Conservation (phyloP, 768 basidiomycete species). For the Cystobasidium tubakii region DNA sequence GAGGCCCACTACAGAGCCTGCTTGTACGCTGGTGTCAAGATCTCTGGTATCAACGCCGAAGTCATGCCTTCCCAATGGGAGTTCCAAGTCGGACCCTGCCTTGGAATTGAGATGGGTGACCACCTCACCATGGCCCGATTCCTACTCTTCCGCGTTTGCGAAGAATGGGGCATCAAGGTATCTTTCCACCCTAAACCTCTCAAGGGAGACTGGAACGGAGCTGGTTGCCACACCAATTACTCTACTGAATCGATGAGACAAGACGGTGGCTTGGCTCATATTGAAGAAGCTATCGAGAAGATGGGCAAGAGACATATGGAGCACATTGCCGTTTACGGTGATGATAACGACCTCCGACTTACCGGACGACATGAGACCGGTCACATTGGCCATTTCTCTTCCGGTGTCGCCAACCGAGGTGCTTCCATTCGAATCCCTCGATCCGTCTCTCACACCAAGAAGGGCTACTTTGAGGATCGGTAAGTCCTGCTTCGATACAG, state of each 20-base stretch:
- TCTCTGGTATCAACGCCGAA: conserved; percentile 98
- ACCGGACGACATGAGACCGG: conserved; percentile 97
- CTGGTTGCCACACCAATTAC: conserved; percentile 95
- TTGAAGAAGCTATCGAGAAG: conserved; percentile 90
- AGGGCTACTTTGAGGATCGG: conserved; percentile 84
- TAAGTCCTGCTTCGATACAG: conserved; percentile 41
- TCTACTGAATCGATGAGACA: conserved; percentile 91
- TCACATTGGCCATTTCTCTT: conserved; percentile 81
- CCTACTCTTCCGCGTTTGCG: conserved; percentile 88
- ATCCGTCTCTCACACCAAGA: conserved; percentile 84
- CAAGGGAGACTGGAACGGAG: conserved; percentile 97
- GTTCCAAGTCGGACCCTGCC: conserved; percentile 98
- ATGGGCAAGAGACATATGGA: conserved; percentile 73
- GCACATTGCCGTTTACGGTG: conserved; percentile 55
- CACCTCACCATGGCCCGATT: conserved; percentile 99
- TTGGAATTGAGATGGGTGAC: conserved; percentile 97
- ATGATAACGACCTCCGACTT: conserved; percentile 92
- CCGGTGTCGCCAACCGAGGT: conserved; percentile 95
- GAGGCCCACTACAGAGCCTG: conserved; percentile 94
- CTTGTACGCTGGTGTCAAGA: conserved; percentile 67
- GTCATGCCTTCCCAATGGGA: conserved; percentile 99
- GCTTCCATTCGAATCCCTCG: conserved; percentile 93
- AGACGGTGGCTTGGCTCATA: conserved; percentile 76
- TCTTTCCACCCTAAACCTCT: conserved; percentile 99
- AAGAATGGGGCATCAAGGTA: conserved; percentile 63